phyloP scores from a whole-genome alignment of 371 early-diverging fungal species.

The Blakeslea trispora region DNA sequence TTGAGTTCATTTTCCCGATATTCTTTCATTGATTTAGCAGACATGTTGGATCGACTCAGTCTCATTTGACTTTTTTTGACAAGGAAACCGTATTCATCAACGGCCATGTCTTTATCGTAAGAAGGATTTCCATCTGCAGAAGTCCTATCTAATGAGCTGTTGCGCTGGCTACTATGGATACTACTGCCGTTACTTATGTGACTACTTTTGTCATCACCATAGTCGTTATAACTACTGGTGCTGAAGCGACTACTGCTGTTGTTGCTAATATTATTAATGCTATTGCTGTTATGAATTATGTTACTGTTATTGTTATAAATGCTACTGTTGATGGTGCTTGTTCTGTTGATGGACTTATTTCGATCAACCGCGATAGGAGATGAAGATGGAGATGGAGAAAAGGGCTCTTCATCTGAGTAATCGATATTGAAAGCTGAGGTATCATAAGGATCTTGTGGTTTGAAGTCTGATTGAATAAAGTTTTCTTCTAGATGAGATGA shows the following conservation, averaged over 20 bases:
- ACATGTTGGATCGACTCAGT: slow-evolving; percentile 24
- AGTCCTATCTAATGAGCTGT: slow-evolving; percentile 1
- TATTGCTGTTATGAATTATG: neutral
- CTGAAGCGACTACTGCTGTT: neutral
- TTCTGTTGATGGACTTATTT: neutral
- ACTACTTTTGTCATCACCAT: neutral
- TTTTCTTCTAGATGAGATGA: slow-evolving; percentile 5
- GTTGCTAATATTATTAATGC: neutral
- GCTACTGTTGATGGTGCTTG: neutral
- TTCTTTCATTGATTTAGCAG: slow-evolving; percentile 41
- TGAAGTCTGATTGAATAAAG: slow-evolving; percentile 1
- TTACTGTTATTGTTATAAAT: no score
- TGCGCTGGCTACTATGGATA: no score
- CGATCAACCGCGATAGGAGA: neutral
- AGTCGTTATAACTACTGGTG: neutral
- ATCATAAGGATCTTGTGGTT: slow-evolving; percentile 19
- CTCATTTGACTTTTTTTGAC: slow-evolving; percentile 18
- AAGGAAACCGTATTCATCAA: slow-evolving; percentile 66
- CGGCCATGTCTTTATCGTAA: slow-evolving; percentile 9
- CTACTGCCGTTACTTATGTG: neutral
- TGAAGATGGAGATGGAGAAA: neutral
- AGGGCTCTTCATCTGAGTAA: slow-evolving; percentile 44
- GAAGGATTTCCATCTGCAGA: neutral
- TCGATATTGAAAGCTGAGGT: slow-evolving; percentile 45
- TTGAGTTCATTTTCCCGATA: slow-evolving; percentile 56